Conservation (phyloP, 1,139 yeast genomes). For the Oligophagozyma castellii region DNA sequence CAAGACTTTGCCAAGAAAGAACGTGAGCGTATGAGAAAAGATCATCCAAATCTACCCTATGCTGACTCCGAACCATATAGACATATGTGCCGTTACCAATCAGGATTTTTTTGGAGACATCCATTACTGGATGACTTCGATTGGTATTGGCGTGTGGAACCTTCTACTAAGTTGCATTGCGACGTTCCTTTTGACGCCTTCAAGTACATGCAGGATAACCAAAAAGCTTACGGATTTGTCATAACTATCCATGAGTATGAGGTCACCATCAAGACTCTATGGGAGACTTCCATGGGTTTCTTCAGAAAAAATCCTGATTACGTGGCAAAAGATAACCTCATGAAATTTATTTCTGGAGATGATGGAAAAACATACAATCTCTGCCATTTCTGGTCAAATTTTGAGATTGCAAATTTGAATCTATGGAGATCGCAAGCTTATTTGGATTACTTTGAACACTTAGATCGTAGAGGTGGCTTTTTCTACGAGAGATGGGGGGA, state of each 20-base stretch:
- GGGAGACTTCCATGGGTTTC: slow-evolving; percentile 66
- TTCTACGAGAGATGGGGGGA: slow-evolving; percentile 92
- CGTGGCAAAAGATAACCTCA: slow-evolving; percentile 49
- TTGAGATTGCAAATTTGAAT: slow-evolving; percentile 62
- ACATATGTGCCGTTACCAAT: slow-evolving; percentile 87
- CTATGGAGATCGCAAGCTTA: slow-evolving; percentile 70
- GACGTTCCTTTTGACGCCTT: slow-evolving; percentile 74
- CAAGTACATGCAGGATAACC: slow-evolving; percentile 67
- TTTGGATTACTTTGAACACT: slow-evolving; percentile 47
- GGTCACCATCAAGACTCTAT: slow-evolving; percentile 65
- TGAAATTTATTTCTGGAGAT: slow-evolving; percentile 61
- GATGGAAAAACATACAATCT: slow-evolving; percentile 54
- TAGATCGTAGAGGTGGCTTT: slow-evolving; percentile 75
- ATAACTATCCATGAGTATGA: slow-evolving; percentile 73
- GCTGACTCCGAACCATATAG: slow-evolving; percentile 56
- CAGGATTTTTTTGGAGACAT: slow-evolving; percentile 83
- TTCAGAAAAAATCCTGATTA: slow-evolving; percentile 50
- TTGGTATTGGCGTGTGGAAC: slow-evolving; percentile 95
- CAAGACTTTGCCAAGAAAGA: slow-evolving; percentile 40
- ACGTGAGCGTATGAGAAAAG: slow-evolving; percentile 36
- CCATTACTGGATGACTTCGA: slow-evolving; percentile 57
- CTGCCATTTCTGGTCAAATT: slow-evolving; percentile 84
- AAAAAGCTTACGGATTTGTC: slow-evolving; percentile 64
- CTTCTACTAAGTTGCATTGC: slow-evolving; percentile 62
- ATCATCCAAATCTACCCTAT: slow-evolving; percentile 33